Conservation (phyloP, 2,329 filamentous ascomycete genomes). For the Fusarium pseudocircinatum region DNA sequence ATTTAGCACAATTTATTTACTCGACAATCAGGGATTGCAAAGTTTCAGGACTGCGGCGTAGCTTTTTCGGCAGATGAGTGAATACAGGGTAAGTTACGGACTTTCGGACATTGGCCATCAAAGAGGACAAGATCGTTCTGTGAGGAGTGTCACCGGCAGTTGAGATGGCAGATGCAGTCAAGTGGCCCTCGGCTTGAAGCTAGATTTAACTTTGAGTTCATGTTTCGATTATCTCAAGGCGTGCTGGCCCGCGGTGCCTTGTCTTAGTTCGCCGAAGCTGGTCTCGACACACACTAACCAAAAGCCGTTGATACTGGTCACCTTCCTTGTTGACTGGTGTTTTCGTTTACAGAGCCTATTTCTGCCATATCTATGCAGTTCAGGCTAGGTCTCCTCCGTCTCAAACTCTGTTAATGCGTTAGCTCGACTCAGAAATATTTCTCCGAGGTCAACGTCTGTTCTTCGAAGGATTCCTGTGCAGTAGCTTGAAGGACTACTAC, state of each 20-base stretch:
- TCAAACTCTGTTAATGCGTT: neutral
- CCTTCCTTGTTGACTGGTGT: neutral
- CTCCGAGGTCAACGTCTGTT: neutral
- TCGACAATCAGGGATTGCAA: neutral
- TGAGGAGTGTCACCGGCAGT: too few relatives aligned
- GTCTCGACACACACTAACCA: too few relatives aligned
- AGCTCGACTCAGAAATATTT: fast-evolving
- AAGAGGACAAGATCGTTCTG: neutral
- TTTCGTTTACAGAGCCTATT: neutral
- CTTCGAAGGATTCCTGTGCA: neutral
- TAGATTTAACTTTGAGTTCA: neutral
- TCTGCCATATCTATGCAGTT: neutral
- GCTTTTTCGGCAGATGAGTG: fast-evolving
- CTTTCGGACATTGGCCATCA: neutral
- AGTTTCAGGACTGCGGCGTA: neutral
- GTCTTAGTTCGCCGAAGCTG: too few relatives aligned
- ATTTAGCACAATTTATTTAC: neutral
- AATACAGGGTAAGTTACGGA: neutral
- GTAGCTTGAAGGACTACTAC: neutral
- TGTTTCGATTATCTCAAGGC: neutral
- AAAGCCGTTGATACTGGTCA: fast-evolving
- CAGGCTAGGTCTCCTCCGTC: fast-evolving
- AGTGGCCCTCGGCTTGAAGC: neutral
- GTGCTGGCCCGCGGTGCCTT: neutral
- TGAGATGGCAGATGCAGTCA: neutral